A percentile compares a stretch with the other conserved stretches of the same genome.
These are phyloP conservation scores for Hyphopichia fennica DNA, from an alignment of 1,139 yeast species.

Conservation along the genomic window DNA sequence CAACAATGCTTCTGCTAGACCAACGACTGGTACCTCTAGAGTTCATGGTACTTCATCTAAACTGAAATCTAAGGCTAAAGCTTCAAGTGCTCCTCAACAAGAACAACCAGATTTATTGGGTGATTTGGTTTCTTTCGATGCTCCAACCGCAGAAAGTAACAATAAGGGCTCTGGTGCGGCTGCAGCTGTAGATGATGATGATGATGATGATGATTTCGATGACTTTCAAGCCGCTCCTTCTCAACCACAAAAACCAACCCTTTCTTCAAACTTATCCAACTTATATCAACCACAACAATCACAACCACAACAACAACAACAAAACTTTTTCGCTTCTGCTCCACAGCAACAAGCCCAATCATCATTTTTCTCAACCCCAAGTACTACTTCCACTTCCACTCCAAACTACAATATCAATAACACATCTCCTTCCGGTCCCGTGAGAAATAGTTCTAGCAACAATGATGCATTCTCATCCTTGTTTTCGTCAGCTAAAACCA, in stretches of 20 bases:
- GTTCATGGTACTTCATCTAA: slow-evolving; percentile 37
- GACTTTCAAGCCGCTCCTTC: slow-evolving; percentile 86
- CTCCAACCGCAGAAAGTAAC: slow-evolving; percentile 13
- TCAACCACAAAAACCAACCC: slow-evolving; percentile 29
- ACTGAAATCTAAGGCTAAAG: slow-evolving; percentile 10
- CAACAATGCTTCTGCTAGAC: slow-evolving; percentile 24
- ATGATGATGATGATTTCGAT: slow-evolving; percentile 88
- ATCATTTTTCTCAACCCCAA: slow-evolving; percentile 11
- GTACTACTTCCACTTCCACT: slow-evolving; percentile 12
- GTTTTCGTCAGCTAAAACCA: slow-evolving; percentile 58
- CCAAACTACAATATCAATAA: slow-evolving; percentile 10
- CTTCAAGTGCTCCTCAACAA: slow-evolving; percentile 10
- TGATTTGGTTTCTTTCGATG: slow-evolving; percentile 58
- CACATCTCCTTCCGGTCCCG: slow-evolving; percentile 29
- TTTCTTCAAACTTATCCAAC: slow-evolving; percentile 40
- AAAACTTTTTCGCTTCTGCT: background rate
- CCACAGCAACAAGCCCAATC: slow-evolving; percentile 15
- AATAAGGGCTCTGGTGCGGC: slow-evolving; percentile 10
- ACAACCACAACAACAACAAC: slow-evolving; percentile 13
- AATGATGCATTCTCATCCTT: slow-evolving; percentile 82
- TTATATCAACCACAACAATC: slow-evolving; percentile 31
- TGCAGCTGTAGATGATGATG: slow-evolving; percentile 31
- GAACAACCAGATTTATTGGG: slow-evolving; percentile 47
- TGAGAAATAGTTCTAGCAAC: slow-evolving; percentile 29
- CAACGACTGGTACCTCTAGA: slow-evolving; percentile 45